Base-by-base conservation (phyloP, 768 basidiomycete genomes). In the Suillus subalutaceus region DNA sequence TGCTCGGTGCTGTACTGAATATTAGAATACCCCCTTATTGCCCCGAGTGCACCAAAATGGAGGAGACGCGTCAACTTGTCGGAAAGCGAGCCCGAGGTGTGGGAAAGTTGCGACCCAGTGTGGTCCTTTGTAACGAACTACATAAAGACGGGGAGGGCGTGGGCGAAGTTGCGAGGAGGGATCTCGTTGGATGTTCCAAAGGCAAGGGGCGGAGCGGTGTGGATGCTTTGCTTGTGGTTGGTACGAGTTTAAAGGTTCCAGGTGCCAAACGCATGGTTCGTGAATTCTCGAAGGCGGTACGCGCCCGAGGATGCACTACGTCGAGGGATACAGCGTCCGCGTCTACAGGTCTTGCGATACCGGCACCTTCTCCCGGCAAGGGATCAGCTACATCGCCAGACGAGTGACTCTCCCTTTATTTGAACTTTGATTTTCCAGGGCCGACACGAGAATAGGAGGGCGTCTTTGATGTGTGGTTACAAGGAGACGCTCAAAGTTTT, bases 241-340 rank as follows among this genome's bases (percentile, higher is more conserved):
- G 96, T 52, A 97, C 95, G 64, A 94, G 91, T 76, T 79, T 97
- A 66, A 85, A 89, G 68, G 91, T 97, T 18, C 94, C 93, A 10
- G 96, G 96, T 23, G 96, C 95, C 55, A 96, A 95, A 78, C 83
- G 92, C 69, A 93, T 97, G 79, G 93, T 96, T 30, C 86, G 92
- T 65, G 94, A 96, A 77, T 93, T 92, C 77, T 86, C 90, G 32
- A 93, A 92, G 77, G 90, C 91, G 23, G 87, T 93, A 30, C 85
- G 83, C 53, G 82, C 85, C 9, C 83, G 88, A 52, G 79, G 81
- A 4, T 71, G 77, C 16, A 70, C 74, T 23, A 68, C 81, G 63
- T 74, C 75, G 55, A 79, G 76, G 57, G 78, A 78, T 6, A 74
- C 77, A 3, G 72, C 74, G 60, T 50, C 61, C 12, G 65, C 67